Conservation (phyloP, 2,329 filamentous ascomycete genomes). For the Aspergillus intermedius region DNA sequence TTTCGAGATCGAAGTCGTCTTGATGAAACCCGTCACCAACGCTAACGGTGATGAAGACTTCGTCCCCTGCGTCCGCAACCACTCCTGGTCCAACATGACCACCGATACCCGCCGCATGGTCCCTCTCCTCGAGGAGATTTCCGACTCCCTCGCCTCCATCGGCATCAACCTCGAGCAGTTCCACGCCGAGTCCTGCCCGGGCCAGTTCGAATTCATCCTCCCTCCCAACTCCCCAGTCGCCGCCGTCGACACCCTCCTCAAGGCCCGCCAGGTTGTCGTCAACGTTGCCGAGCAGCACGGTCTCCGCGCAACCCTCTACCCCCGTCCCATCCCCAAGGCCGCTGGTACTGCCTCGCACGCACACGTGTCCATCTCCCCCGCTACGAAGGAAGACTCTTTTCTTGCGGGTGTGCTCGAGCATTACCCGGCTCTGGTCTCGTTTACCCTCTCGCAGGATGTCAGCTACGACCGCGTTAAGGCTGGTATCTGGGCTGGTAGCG, state of each 20-base stretch:
- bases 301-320: conserved; percentile 65
- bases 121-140: conserved; percentile 60
- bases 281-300: conserved; percentile 57
- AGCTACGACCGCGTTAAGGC: conserved; percentile 65
- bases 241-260: conserved; percentile 66
- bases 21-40: conserved; percentile 49
- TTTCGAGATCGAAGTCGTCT: conserved; percentile 75
- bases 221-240: conserved; percentile 56
- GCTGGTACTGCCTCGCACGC: conserved; percentile 63
- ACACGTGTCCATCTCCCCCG: conserved; percentile 54
- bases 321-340: conserved; percentile 52
- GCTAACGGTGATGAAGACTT: conserved; percentile 26
- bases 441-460: conserved; percentile 58
- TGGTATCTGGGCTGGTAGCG: conserved; percentile 70
- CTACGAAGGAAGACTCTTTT: conserved; percentile 52
- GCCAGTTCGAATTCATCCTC: conserved; percentile 73
- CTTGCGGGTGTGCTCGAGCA: conserved; percentile 65
- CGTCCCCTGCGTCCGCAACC: conserved; percentile 52
- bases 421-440: conserved; percentile 60
- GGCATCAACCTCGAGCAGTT: conserved; percentile 65
- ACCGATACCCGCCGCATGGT: conserved; percentile 53
- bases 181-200: conserved; percentile 65
- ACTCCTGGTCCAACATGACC: conserved; percentile 65
- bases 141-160: conserved; percentile 52
- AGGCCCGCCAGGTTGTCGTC: conserved; percentile 63